phyloP scores from a whole-genome alignment of 345 rosid genomes.

The Erysimum cheiranthoides region DNA sequence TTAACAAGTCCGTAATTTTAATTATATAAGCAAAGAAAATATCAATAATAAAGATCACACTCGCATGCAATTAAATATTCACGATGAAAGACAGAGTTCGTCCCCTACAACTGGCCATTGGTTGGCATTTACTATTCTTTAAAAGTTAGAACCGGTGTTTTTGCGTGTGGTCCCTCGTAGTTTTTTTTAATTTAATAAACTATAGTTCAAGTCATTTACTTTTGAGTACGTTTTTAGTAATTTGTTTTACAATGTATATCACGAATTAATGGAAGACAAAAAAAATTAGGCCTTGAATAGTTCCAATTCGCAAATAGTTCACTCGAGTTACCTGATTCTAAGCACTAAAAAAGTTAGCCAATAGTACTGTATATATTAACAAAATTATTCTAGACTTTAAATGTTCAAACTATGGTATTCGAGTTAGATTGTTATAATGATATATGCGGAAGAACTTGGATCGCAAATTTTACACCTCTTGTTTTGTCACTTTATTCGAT shows the following conservation, averaged over 20 bases:
- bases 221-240: background rate
- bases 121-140: slow-evolving; percentile 39
- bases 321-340: background rate
- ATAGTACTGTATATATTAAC: background rate
- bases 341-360: no score
- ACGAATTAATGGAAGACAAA: background rate
- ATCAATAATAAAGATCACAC: slow-evolving; percentile 9
- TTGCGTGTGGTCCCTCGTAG: slow-evolving; percentile 37
- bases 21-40: background rate
- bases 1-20: slow-evolving; percentile 15
- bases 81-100: slow-evolving; percentile 16
- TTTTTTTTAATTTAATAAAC: background rate
- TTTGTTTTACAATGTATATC: background rate
- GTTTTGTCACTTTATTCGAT: no score
- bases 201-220: background rate
- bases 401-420: background rate
- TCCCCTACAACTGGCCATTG: slow-evolving; percentile 42
- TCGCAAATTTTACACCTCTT: background rate
- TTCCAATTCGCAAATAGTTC: no score
- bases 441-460: background rate
- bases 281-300: no score
- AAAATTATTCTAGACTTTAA: background rate
- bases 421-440: background rate
- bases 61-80: slow-evolving; percentile 43
- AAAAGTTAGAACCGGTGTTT: slow-evolving; percentile 25